These are phyloP conservation scores for Drechslera avenae DNA, from an alignment of 2,329 filamentous ascomycete genomes.

Conservation along the genomic window DNA sequence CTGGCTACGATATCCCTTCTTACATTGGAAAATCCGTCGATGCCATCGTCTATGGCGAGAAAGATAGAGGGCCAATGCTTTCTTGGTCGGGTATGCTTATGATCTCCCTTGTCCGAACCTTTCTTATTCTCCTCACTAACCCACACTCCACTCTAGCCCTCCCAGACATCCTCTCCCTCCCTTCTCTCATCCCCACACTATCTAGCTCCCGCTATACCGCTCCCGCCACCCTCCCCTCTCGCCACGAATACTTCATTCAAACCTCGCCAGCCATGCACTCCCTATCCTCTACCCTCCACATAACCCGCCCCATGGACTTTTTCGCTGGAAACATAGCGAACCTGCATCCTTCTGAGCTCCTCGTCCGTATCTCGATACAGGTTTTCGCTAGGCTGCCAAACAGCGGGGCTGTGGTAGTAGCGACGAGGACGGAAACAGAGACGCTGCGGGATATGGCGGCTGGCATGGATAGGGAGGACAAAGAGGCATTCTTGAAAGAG, in stretches of 20 bases:
- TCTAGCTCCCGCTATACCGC: constrained; percentile 48
- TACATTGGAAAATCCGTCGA: constrained; percentile 58
- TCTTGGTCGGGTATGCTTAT: constrained; percentile 56
- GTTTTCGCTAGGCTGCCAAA: constrained; percentile 55
- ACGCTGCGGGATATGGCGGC: constrained; percentile 20
- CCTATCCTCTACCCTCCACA: constrained; percentile 53
- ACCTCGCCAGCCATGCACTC: constrained; percentile 45
- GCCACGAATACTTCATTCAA: constrained; percentile 58
- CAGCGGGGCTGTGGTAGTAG: constrained; percentile 55
- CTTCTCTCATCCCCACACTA: constrained; percentile 26
- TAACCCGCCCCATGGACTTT: constrained; percentile 49
- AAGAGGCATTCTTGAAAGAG: constrained; percentile 22
- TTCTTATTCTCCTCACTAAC: not conserved
- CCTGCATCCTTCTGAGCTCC: constrained; percentile 48
- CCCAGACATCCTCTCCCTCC: constrained; percentile 20
- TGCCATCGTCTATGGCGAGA: constrained; percentile 51
- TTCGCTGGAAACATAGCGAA: constrained; percentile 30
- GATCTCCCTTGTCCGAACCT: constrained; percentile 44
- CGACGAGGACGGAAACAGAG: constrained; percentile 56
- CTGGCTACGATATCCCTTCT: constrained; percentile 57
- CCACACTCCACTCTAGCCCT: constrained; percentile 11
- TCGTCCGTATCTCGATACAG: constrained; percentile 57
- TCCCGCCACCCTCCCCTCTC: constrained; percentile 18
- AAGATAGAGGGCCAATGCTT: constrained; percentile 51
- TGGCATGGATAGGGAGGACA: constrained; percentile 2